Conservation (phyloP, 345 rosid genomes). For the Excoecaria cochinchinensis region DNA sequence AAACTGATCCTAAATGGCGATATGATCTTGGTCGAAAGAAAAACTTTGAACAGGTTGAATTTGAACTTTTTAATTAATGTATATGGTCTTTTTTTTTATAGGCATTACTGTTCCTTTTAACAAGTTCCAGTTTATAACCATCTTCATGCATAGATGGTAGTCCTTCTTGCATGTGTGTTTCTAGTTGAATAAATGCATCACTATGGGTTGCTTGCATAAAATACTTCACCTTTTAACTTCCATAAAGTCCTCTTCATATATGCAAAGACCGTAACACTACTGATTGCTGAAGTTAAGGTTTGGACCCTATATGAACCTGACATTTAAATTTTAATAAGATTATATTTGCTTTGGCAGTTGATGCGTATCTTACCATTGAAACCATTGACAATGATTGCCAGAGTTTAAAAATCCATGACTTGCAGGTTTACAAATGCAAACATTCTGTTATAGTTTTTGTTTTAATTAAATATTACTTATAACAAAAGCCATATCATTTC, state of each 20-base stretch:
- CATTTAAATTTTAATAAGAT: too few relatives aligned
- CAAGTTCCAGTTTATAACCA: background rate
- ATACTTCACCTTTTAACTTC: background rate
- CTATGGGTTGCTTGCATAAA: background rate
- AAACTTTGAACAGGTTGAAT: slow-evolving; percentile 32
- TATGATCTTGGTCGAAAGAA: slow-evolving; percentile 33
- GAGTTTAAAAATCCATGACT: background rate
- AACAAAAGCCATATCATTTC: background rate
- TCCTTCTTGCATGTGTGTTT: background rate
- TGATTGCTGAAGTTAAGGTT: background rate
- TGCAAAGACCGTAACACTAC: background rate
- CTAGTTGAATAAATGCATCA: background rate
- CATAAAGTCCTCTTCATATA: background rate
- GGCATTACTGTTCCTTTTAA: background rate
- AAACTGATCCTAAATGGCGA: slow-evolving; percentile 23
- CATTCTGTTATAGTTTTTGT: background rate
- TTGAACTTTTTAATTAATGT: background rate
- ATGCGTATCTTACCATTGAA: background rate
- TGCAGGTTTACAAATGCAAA: background rate
- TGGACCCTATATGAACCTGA: background rate
- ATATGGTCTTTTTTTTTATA: background rate
- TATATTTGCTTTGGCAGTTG: background rate
- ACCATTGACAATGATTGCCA: background rate
- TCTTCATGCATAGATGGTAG: background rate
- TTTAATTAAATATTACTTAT: background rate